phyloP scores from a whole-genome alignment of 495 filamentous ascomycete species.

The Hypoxylon cercidicola region DNA sequence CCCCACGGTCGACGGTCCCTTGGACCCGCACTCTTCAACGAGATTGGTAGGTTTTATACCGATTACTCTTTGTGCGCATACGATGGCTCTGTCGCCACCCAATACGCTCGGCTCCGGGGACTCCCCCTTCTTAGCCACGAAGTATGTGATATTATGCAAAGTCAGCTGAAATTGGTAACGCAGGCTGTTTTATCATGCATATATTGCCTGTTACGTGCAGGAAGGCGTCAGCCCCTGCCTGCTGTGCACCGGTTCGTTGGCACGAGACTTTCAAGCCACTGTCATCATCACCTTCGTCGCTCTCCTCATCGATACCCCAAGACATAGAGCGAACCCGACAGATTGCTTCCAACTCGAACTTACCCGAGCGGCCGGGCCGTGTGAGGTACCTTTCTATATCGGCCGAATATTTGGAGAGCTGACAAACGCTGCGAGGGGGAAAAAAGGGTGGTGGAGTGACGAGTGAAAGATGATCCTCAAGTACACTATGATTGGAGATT shows the following conservation, averaged over 20 bases:
- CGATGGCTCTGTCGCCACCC: slow-evolving; percentile 6
- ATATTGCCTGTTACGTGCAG: slow-evolving; percentile 38
- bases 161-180: slow-evolving; percentile 16
- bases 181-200: slow-evolving; percentile 25
- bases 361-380: slow-evolving; percentile 35
- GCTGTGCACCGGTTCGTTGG: slow-evolving; percentile 12
- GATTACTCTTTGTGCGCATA: slow-evolving; percentile 9
- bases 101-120: slow-evolving; percentile 8
- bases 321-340: slow-evolving; percentile 2
- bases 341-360: slow-evolving; percentile 2
- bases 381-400: slow-evolving; percentile 18
- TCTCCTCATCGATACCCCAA: slow-evolving; percentile 2
- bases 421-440: background rate
- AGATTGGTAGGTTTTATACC: slow-evolving; percentile 24
- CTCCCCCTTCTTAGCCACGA: slow-evolving; percentile 7
- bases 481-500: slow-evolving; percentile 11
- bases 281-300: slow-evolving; percentile 10
- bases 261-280: slow-evolving; percentile 15
- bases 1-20: slow-evolving; percentile 23
- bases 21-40: slow-evolving; percentile 18
- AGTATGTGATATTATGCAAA: slow-evolving; percentile 5
- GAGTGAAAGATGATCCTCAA: slow-evolving; percentile 18
- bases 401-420: background rate
- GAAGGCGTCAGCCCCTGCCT: slow-evolving; percentile 11
- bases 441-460: slow-evolving; percentile 1